Evolutionary conservation across 2,329 filamentous ascomycete genomes (phyloP), one percentile per base, ranked within the genome.

Genomic region (Monosporascus sp.): DNA sequence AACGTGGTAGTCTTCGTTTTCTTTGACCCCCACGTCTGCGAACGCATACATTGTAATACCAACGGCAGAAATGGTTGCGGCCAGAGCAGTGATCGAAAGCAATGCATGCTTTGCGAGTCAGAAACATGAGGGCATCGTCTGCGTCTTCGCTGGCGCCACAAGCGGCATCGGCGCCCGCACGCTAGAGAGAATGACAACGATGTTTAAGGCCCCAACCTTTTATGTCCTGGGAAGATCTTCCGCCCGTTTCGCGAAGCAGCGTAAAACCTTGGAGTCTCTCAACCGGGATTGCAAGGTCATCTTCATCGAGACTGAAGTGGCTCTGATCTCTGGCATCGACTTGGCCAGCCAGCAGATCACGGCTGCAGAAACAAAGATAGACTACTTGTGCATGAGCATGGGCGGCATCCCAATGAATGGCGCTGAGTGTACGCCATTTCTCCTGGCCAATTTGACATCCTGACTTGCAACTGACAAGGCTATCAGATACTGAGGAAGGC

Each of bases 401-500:
- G 65, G 67, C 0, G 50, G 60, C 0, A 27, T 63, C 18, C 62
- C 62, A 2, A 25, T 63, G 0, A 48, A 48, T 8, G 60, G 63
- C 1, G 53, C 57, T 1, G 49, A 55, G 18, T 63, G 60, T 60
- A 60, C 1, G 59, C 52, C 1, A 3, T 5, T 31, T 27, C 20
- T 3, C 27, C 27, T 15, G 18, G 37, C 5, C 2, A 2, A 8
- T n/a, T 35, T 46, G 38, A 5, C 5, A 24, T n/a, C 4, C 14
- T 18, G 17, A 5, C 27, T 2, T 22, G 11, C 6, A 6, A 2
- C 14, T 51, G 27, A 25, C 41, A 11, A 27, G 24, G 6, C 25
- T 24, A 18, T 38, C n/a, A 65, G 67, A 66, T 49, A 71, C 67
- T 1, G 38, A 52, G 9, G 69, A 72, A 53, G 63, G 62, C 31